Evolutionary conservation across 345 rosid genomes (phyloP), one percentile per base, ranked within the genome.

Genomic region (Sisymbrium altissimum): DNA sequence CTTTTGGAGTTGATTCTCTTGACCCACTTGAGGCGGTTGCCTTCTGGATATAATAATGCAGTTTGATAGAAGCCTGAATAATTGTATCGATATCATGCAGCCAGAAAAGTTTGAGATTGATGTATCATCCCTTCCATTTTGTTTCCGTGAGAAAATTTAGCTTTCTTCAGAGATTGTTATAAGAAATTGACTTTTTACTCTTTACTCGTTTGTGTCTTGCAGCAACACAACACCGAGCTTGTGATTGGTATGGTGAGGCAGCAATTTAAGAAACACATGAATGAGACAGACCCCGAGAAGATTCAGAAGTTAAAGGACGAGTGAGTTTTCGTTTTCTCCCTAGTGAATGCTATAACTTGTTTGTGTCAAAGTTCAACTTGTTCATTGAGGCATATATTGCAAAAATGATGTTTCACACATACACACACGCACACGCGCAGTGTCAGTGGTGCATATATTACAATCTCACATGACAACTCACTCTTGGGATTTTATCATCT

Each of bases 261-360:
- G 77, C 97, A 92, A 74, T 95, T 95, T 71, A 92, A 81, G 78
- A 86, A 73, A 77, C 81, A 95, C 80, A 87, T 80, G 85, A 86
- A 85, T 29, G 99, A 88, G 90, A 84, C 86, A 4, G 96, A 95
- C 82, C 91, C 94, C 3, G 91, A 85, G 73, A 92, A 92, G 81
- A 92, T 95, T 79, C 94, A 92, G 62, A 86, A 90, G 76, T 72
- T 92, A 68, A 92, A 90, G 82, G 98, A 92, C 64, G 97, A 88
- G 99, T 92, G 65, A 88, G 96, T 83, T 69, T 69, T 23, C 7
- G 9, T 39, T 60, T 46, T 49, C 30, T 45, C 21, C 25, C 27
- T 15, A 52, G 12, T 68, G 54, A 66, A 58, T 56, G 52, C 4
- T 43, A 43, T 10, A 3, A 48, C 49, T 49, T 57, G 9, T 56